A percentile compares a stretch with the other conserved stretches of the same genome.
Conservation (phyloP, 2,329 filamentous ascomycete species). For the Fusarium burgessii region DNA sequence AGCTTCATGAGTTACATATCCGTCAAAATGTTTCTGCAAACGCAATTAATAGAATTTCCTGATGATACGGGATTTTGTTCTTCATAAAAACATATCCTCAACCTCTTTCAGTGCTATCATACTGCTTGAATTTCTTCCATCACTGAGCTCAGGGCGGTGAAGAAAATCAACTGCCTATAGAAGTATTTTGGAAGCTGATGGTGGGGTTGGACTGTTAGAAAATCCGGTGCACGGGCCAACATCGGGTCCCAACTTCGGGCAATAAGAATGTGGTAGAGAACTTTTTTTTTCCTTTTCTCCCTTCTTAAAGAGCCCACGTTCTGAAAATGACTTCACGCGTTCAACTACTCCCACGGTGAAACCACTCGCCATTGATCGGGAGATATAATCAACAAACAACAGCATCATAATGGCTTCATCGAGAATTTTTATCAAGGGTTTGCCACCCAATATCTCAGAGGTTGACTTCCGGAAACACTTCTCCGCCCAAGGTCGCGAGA, state of each 20-base stretch:
- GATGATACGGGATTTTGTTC: neutral
- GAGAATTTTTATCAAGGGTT: conserved; percentile 81
- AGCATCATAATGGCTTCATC: conserved; percentile 67
- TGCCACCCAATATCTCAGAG: conserved; percentile 88
- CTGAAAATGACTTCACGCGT: conserved; percentile 46
- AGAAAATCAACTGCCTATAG: conserved; percentile 34
- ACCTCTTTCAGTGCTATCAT: conserved; percentile 1
- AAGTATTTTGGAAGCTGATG: conserved; percentile 29
- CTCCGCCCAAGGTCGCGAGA: conserved; percentile 73
- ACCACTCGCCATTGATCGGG: conserved; percentile 42
- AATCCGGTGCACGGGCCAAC: conserved; percentile 43
- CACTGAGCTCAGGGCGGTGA: conserved; percentile 35
- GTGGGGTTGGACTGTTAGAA: conserved; percentile 38
- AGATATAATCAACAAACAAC: conserved; percentile 26
- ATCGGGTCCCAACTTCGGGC: conserved; percentile 32
- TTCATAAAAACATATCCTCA: neutral
- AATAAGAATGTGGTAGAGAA: conserved; percentile 46
- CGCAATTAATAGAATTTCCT: no score
- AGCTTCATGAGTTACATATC: neutral
- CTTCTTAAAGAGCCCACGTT: conserved; percentile 40
- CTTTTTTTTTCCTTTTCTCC: conserved; percentile 49
- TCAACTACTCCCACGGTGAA: conserved; percentile 44
- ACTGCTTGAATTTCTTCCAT: conserved; percentile 39
- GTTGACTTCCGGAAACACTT: conserved; percentile 92
- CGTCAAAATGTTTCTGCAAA: neutral